Evolutionary conservation across 2,329 filamentous ascomycete genomes (phyloP).

Genomic region (Zymoseptoria pseudotritici): DNA sequence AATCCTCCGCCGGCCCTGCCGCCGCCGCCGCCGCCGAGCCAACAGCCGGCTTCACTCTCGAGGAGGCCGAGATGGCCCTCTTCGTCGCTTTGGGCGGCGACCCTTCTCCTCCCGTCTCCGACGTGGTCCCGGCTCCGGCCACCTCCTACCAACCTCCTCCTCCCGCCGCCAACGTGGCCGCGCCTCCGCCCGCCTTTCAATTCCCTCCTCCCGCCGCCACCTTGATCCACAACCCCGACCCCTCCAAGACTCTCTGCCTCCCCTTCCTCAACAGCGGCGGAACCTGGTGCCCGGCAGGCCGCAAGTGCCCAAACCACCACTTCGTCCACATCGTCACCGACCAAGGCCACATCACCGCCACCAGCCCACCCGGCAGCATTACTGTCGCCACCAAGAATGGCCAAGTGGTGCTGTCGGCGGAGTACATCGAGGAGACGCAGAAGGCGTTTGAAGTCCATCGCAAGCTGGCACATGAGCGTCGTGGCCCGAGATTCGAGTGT

Average conservation of each 20-base stretch:
- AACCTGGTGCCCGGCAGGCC: conserved; percentile 75
- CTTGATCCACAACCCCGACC: neutral
- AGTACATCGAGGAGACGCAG: neutral
- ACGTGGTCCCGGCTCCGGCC: neutral
- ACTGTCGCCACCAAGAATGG: neutral
- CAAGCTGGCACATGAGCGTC: neutral
- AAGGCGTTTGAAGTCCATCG: neutral
- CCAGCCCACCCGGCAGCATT: neutral
- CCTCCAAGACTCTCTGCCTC: conserved; percentile 62
- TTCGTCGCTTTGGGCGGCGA: neutral
- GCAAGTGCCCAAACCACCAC: conserved; percentile 80
- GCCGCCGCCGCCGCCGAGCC: no score
- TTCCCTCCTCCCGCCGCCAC: neutral
- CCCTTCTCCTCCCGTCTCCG: neutral
- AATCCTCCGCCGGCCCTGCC: neutral
- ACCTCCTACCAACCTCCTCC: neutral
- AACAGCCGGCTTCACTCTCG: neutral
- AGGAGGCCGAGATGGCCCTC: neutral
- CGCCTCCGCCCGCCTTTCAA: no score
- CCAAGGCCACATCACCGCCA: neutral
- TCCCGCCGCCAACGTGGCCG: no score
- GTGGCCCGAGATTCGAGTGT: neutral
- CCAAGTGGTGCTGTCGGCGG: neutral
- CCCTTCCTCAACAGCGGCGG: conserved; percentile 71
- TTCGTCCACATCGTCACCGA: conserved; percentile 29